Conservation (phyloP, 2,329 filamentous ascomycete species). For the Graphilbum sp. region DNA sequence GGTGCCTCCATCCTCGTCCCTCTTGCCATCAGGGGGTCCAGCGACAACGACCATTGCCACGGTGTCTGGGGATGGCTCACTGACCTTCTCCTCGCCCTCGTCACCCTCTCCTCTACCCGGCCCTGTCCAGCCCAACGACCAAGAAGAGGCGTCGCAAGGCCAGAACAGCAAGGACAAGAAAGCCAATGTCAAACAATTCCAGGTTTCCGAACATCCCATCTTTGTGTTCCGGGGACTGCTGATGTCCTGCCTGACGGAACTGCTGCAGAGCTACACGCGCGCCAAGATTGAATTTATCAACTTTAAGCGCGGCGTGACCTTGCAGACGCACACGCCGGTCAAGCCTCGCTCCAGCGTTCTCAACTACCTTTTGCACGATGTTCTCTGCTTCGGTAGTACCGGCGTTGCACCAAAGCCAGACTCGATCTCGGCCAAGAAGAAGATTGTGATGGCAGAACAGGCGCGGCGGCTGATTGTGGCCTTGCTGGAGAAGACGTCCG, state of each 20-base stretch:
- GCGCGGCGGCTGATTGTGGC: conserved; percentile 77
- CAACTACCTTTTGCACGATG: conserved; percentile 78
- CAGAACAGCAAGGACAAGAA: conserved; percentile 10
- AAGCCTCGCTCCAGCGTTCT: conserved; percentile 86
- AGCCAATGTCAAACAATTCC: conserved; percentile 46
- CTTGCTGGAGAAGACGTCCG: conserved; percentile 73
- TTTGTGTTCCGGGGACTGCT: conserved; percentile 95
- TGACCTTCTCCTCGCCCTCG: conserved; percentile 10
- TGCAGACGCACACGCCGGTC: conserved; percentile 71
- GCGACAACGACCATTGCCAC: not conserved
- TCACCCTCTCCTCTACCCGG: conserved; percentile 12
- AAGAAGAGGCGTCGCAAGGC: not conserved
- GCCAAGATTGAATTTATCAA: conserved; percentile 99
- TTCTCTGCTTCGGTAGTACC: conserved; percentile 47
- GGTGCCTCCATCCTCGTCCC: not conserved
- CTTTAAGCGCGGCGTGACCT: conserved; percentile 82
- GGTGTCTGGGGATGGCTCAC: conserved; percentile 7
- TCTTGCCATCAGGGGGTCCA: not conserved
- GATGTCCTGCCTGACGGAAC: conserved; percentile 77
- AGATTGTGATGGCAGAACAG: conserved; percentile 65
- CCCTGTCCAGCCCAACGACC: not conserved
- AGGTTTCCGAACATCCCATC: conserved; percentile 82
- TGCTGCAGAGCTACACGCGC: conserved; percentile 80
- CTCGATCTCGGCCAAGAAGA: conserved; percentile 53
- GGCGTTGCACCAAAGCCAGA: conserved; percentile 34